Evolutionary conservation across 2,329 filamentous ascomycete genomes (phyloP).

Genomic region (Aspergillus sp.): DNA sequence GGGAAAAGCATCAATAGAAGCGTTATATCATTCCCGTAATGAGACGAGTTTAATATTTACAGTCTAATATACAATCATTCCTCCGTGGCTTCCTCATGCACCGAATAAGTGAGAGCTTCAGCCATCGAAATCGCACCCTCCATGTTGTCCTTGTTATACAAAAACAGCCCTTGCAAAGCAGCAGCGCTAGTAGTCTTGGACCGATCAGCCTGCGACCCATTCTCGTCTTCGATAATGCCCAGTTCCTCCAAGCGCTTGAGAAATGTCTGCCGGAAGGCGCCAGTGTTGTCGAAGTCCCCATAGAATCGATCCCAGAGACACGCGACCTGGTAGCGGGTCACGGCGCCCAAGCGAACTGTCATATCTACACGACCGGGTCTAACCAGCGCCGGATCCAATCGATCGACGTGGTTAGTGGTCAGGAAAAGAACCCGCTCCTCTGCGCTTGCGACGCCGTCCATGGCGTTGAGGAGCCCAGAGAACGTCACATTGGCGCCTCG

Average conservation of each 20-base stretch:
- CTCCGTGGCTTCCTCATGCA: conserved; percentile 23
- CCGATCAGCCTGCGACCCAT: conserved; percentile 40
- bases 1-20: not conserved
- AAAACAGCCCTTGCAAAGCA: conserved; percentile 83
- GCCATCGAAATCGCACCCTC: conserved; percentile 77
- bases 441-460: conserved; percentile 88
- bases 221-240: conserved; percentile 57
- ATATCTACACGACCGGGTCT: conserved; percentile 89
- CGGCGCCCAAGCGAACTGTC: conserved; percentile 82
- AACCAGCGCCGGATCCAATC: conserved; percentile 80
- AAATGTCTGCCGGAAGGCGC: conserved; percentile 59
- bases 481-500: conserved; percentile 85
- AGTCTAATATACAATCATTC: conserved; percentile 14
- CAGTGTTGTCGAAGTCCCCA: conserved; percentile 63
- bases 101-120: conserved; percentile 37
- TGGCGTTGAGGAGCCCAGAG: conserved; percentile 74
- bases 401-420: conserved; percentile 89
- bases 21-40: too few relatives aligned
- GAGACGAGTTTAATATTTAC: conserved; percentile 12
- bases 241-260: conserved; percentile 60
- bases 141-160: conserved; percentile 90
- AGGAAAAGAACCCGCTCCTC: conserved; percentile 91
- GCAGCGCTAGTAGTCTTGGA: conserved; percentile 67
- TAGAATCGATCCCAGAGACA: conserved; percentile 96
- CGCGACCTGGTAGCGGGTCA: conserved; percentile 72